These are phyloP conservation scores for Pseudozyma sp. DNA, from an alignment of 1,284 basidiomycete genomes.

Conservation along the genomic window DNA sequence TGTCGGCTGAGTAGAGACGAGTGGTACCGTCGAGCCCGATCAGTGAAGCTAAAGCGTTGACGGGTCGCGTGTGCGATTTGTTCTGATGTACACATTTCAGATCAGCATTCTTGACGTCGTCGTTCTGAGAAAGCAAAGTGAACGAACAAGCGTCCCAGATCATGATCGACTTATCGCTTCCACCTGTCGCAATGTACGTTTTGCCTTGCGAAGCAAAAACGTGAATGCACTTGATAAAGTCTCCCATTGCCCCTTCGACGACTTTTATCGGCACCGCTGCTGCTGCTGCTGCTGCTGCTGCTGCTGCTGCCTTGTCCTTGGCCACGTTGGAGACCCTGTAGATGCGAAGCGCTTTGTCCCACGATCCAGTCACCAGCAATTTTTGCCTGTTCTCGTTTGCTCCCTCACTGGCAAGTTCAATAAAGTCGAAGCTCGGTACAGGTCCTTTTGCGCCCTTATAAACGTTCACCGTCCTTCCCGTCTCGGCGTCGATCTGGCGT, in stretches of 20 bases:
- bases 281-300: neutral
- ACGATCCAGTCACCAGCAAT: constrained; percentile 38
- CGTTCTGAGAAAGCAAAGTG: neutral
- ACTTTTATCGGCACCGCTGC: neutral
- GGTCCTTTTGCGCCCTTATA: constrained; percentile 43
- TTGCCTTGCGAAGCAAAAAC: constrained; percentile 6
- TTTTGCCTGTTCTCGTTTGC: neutral
- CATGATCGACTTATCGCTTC: constrained; percentile 45
- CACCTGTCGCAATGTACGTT: constrained; percentile 33
- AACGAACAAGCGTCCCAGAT: constrained; percentile 21
- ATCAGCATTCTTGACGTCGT: neutral
- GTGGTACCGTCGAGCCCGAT: constrained; percentile 4
- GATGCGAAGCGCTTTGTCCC: constrained; percentile 38
- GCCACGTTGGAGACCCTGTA: constrained; percentile 6
- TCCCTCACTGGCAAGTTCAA: neutral
- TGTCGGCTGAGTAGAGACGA: constrained; percentile 44
- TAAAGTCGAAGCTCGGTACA: constrained; percentile 12
- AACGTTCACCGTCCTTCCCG: constrained; percentile 19
- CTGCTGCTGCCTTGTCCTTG: neutral
- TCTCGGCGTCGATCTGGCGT: constrained; percentile 28
- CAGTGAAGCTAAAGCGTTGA: constrained; percentile 29
- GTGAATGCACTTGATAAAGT: constrained; percentile 52
- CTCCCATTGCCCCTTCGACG: constrained; percentile 27
- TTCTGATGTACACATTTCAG: constrained; percentile 14
- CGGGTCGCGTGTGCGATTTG: constrained; percentile 43